Evolutionary conservation across 768 basidiomycete genomes (phyloP).

Genomic region (Trametes maxima): DNA sequence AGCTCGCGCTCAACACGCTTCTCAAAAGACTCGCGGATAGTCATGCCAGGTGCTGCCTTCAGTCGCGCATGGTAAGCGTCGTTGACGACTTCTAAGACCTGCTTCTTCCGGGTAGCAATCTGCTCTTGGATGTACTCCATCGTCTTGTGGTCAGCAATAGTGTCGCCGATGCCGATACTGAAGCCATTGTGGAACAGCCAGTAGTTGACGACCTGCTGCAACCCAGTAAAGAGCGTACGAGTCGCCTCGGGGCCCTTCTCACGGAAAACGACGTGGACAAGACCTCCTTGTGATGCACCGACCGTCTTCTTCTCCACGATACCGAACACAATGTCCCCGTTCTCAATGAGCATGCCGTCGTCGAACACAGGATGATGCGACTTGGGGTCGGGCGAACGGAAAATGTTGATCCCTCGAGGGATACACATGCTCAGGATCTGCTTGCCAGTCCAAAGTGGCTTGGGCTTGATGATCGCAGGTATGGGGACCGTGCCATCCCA

Average conservation of each 20-base stretch:
- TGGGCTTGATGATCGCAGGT: slow-evolving; percentile 94
- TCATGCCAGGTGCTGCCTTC: slow-evolving; percentile 96
- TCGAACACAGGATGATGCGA: slow-evolving; percentile 83
- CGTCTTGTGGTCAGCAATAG: slow-evolving; percentile 87
- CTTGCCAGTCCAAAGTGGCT: slow-evolving; percentile 97
- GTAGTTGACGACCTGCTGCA: slow-evolving; percentile 95
- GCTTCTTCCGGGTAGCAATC: slow-evolving; percentile 78
- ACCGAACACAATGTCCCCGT: slow-evolving; percentile 94
- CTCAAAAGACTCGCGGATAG: slow-evolving; percentile 98
- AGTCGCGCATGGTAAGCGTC: slow-evolving; percentile 85
- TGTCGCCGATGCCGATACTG: slow-evolving; percentile 98
- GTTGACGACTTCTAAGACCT: slow-evolving; percentile 78
- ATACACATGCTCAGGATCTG: slow-evolving; percentile 92
- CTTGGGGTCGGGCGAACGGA: slow-evolving; percentile 77
- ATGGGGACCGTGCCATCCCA: slow-evolving; percentile 95
- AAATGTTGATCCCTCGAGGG: slow-evolving; percentile 93
- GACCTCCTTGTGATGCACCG: slow-evolving; percentile 90
- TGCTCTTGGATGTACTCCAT: slow-evolving; percentile 86
- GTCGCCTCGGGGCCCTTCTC: slow-evolving; percentile 96
- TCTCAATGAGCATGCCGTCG: slow-evolving; percentile 94
- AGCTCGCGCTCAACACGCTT: slow-evolving; percentile 87
- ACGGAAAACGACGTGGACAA: slow-evolving; percentile 95
- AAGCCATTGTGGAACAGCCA: slow-evolving; percentile 99
- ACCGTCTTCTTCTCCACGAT: slow-evolving; percentile 99
- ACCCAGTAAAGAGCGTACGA: slow-evolving; percentile 85